Conservation (phyloP, 2,329 filamentous ascomycete genomes). For the Cytospora piceae region DNA sequence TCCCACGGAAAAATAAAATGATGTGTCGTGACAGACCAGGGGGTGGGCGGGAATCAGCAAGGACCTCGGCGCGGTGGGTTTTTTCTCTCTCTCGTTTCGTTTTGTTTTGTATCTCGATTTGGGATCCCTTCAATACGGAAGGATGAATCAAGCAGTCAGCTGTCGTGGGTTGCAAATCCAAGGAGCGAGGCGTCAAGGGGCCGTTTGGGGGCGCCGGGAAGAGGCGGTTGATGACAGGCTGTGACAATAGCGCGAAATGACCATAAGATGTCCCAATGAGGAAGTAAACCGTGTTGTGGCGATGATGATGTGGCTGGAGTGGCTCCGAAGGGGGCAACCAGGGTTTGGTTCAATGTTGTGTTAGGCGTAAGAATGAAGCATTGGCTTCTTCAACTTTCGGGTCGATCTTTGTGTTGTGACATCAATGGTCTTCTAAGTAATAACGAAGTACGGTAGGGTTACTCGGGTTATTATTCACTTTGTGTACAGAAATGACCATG, state of each 20-base stretch:
- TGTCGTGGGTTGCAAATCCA: not conserved
- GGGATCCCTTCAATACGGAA: not conserved
- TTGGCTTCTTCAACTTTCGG: not conserved
- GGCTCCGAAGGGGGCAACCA: constrained; percentile 11
- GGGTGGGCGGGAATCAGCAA: not conserved
- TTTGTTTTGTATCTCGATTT: not conserved
- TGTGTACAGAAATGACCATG: not conserved
- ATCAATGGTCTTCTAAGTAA: not conserved
- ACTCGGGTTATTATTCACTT: not conserved
- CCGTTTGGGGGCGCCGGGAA: constrained; percentile 4
- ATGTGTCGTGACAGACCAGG: constrained; percentile 10
- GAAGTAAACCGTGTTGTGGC: constrained; percentile 21
- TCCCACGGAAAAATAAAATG: constrained; percentile 13
- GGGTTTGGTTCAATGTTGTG: not conserved
- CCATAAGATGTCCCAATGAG: constrained; percentile 3
- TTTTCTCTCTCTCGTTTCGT: too few species aligned
- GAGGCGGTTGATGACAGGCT: constrained; percentile 16
- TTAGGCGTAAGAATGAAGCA: not conserved
- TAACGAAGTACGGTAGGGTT: not conserved
- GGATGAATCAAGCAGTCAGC: constrained; percentile 1
- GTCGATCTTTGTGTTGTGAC: constrained; percentile 1
- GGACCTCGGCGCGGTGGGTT: not conserved
- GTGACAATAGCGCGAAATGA: constrained; percentile 8
- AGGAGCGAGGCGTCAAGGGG: constrained; percentile 13
- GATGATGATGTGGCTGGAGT: constrained; percentile 8